Conservation (phyloP, 495 filamentous ascomycete genomes). For the Cudoniella acicularis region DNA sequence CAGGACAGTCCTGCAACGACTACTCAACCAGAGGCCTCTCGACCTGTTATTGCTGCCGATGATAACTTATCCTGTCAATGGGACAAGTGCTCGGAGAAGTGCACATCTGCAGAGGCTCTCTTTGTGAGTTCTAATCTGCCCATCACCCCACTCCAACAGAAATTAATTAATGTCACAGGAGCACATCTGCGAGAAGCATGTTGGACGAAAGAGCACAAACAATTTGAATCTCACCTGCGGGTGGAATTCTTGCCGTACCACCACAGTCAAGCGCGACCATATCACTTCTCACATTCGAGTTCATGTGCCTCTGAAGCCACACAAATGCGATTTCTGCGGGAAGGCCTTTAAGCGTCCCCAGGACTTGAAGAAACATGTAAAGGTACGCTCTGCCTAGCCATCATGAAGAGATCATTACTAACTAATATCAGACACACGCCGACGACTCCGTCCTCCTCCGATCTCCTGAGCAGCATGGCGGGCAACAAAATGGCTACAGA, state of each 20-base stretch:
- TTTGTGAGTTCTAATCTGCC: constrained; percentile 66
- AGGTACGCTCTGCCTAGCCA: constrained; percentile 37
- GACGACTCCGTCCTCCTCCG: constrained; percentile 90
- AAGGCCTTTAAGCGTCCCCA: constrained; percentile 99
- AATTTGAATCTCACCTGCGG: constrained; percentile 96
- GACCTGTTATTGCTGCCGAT: constrained; percentile 29
- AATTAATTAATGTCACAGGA: constrained; percentile 56
- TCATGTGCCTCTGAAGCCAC: constrained; percentile 95
- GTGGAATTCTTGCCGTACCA: constrained; percentile 94
- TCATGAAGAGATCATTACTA: constrained; percentile 18
- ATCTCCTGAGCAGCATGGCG: constrained; percentile 64
- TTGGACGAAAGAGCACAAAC: constrained; percentile 98
- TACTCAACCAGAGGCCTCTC: background rate
- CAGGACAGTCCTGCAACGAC: constrained; percentile 7
- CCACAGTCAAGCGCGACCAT: constrained; percentile 97
- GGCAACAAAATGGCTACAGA: constrained; percentile 56
- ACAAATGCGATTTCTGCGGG: constrained; percentile 97
- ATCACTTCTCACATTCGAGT: constrained; percentile 99
- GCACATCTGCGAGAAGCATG: constrained; percentile 97
- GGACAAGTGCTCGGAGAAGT: constrained; percentile 80
- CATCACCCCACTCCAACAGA: background rate
- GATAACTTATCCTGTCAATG: constrained; percentile 81
- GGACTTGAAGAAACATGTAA: constrained; percentile 99
- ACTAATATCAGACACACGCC: constrained; percentile 69
- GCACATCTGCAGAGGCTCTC: constrained; percentile 72